A percentile compares a stretch with the other conserved stretches of the same genome.
Evolutionary conservation across 495 filamentous ascomycete species (phyloP).

Genomic region (Aspergillus campestris): DNA sequence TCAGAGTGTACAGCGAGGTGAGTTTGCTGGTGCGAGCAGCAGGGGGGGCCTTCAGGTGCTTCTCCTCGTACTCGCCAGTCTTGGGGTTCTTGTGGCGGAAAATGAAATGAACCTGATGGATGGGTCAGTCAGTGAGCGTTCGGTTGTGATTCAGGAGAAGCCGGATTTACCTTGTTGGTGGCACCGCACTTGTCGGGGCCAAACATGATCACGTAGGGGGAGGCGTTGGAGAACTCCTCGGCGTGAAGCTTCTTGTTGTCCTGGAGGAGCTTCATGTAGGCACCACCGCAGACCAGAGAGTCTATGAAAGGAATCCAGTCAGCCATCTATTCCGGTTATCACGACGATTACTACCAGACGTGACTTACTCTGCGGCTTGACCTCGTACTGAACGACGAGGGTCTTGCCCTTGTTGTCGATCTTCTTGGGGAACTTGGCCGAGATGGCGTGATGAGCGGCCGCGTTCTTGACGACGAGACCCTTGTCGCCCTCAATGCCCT

Average conservation of each 20-base stretch:
- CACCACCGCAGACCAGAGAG: slow-evolving; percentile 96
- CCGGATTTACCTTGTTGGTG: slow-evolving; percentile 77
- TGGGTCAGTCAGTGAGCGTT: slow-evolving; percentile 3
- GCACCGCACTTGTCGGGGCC: slow-evolving; percentile 98
- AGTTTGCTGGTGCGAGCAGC: slow-evolving; percentile 82
- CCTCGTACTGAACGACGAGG: slow-evolving; percentile 97
- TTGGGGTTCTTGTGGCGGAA: slow-evolving; percentile 99
- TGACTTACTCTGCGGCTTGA: slow-evolving; percentile 91
- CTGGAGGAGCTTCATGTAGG: slow-evolving; percentile 97
- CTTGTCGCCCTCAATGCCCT: slow-evolving; percentile 93
- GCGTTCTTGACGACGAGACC: slow-evolving; percentile 95
- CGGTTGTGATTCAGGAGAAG: background rate
- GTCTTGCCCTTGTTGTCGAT: slow-evolving; percentile 96
- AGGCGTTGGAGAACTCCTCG: slow-evolving; percentile 96
- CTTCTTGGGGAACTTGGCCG: slow-evolving; percentile 94
- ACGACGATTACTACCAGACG: background rate
- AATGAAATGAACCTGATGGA: slow-evolving; percentile 86
- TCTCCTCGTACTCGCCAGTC: slow-evolving; percentile 99
- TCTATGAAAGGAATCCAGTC: slow-evolving; percentile 36
- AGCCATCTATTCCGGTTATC: too few species aligned
- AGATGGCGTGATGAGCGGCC: slow-evolving; percentile 98
- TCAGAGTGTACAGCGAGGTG: slow-evolving; percentile 88
- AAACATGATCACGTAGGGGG: slow-evolving; percentile 99
- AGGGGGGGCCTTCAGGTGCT: slow-evolving; percentile 84
- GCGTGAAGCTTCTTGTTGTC: slow-evolving; percentile 95